phyloP scores from a whole-genome alignment of 2,329 filamentous ascomycete genomes.

The Sporothrix luriei region DNA sequence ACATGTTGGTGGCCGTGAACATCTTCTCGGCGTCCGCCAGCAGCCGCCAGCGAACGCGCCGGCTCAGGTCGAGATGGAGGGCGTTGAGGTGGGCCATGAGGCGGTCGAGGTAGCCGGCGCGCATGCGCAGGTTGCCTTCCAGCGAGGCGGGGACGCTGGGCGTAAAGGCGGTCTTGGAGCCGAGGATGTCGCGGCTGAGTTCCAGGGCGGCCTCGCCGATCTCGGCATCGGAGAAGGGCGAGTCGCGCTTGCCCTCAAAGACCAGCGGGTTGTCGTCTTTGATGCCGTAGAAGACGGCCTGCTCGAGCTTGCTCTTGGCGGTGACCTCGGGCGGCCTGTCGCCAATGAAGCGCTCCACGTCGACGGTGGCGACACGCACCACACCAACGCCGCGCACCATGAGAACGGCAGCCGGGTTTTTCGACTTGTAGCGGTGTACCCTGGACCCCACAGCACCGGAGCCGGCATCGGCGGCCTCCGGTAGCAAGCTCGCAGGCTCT shows the following conservation, averaged over 20 bases:
- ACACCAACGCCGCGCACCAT: slow-evolving; percentile 65
- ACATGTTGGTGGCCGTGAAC: slow-evolving; percentile 75
- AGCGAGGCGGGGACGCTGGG: slow-evolving; percentile 72
- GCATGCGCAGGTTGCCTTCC: slow-evolving; percentile 75
- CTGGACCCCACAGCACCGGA: slow-evolving; percentile 40
- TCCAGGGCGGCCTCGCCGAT: slow-evolving; percentile 74
- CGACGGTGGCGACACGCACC: slow-evolving; percentile 61
- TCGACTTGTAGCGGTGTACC: slow-evolving; percentile 57
- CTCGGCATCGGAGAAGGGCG: slow-evolving; percentile 69
- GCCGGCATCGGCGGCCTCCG: slow-evolving; percentile 25
- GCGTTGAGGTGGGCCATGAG: slow-evolving; percentile 71
- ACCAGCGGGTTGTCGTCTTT: slow-evolving; percentile 84
- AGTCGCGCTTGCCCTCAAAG: slow-evolving; percentile 68
- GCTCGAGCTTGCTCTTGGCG: slow-evolving; percentile 86
- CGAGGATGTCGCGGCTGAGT: slow-evolving; percentile 80
- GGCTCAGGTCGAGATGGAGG: slow-evolving; percentile 67
- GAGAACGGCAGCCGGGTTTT: slow-evolving; percentile 64
- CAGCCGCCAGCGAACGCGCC: slow-evolving; percentile 72
- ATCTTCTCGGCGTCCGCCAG: slow-evolving; percentile 92
- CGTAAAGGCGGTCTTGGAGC: slow-evolving; percentile 74
- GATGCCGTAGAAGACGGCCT: slow-evolving; percentile 89
- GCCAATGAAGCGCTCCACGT: slow-evolving; percentile 62
- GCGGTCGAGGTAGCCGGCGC: slow-evolving; percentile 72
- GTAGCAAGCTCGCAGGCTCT: slow-evolving; percentile 53
- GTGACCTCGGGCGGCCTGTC: slow-evolving; percentile 66